phyloP scores from a whole-genome alignment of 1,139 yeast genomes.

The Debaryomyces sp. region DNA sequence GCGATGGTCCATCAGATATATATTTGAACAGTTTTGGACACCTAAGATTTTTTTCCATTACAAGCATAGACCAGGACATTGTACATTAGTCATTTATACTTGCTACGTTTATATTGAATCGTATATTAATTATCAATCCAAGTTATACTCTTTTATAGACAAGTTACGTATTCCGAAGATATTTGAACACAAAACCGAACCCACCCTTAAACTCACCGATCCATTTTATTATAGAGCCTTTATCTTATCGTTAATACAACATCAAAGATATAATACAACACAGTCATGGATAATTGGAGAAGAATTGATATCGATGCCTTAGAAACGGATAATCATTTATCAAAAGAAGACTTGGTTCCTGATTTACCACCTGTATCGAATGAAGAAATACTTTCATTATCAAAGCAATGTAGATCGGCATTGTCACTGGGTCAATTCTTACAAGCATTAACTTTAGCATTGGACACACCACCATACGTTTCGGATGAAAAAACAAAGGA shows the following conservation, averaged over 20 bases:
- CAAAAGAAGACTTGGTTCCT: conserved; percentile 67
- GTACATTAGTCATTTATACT: background rate
- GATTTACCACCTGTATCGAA: conserved; percentile 39
- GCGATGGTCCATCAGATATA: background rate
- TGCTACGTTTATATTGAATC: conserved; percentile 6
- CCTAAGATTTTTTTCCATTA: background rate
- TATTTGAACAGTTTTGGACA: background rate
- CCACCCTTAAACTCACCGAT: conserved; percentile 5
- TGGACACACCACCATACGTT: conserved; percentile 82
- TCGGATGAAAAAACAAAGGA: conserved; percentile 61
- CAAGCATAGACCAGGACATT: background rate
- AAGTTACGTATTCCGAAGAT: background rate
- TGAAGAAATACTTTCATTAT: conserved; percentile 57
- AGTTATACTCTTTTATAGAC: background rate
- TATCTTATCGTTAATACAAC: conserved; percentile 6
- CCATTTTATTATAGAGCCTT: background rate
- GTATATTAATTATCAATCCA: conserved; percentile 1
- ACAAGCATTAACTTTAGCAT: conserved; percentile 65
- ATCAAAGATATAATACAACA: background rate
- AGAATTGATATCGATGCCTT: conserved; percentile 90
- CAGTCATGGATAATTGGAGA: conserved; percentile 57
- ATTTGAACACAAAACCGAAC: conserved; percentile 7
- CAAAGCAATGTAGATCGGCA: conserved; percentile 60
- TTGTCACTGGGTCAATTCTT: conserved; percentile 73
- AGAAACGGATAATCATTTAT: conserved; percentile 76